Conservation (phyloP, 2,329 filamentous ascomycete genomes). For the Boeremia lycopersici region DNA sequence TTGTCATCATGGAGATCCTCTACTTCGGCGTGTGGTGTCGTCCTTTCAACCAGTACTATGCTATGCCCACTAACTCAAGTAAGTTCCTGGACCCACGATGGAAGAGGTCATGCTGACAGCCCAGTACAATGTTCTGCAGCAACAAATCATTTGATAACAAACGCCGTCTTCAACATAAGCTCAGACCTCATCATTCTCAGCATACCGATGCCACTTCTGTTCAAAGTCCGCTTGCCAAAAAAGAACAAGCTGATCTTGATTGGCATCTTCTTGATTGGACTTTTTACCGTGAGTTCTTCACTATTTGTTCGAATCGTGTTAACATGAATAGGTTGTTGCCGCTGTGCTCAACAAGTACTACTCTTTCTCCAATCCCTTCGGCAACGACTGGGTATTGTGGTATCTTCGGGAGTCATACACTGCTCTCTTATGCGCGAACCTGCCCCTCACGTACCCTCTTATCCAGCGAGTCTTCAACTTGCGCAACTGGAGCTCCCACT, state of each 20-base stretch:
- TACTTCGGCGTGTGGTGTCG: slow-evolving; percentile 63
- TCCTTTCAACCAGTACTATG: slow-evolving; percentile 60
- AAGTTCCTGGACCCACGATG: neutral
- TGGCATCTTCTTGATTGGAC: slow-evolving; percentile 62
- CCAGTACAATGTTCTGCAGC: slow-evolving; percentile 51
- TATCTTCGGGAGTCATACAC: slow-evolving; percentile 64
- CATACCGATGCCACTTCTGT: slow-evolving; percentile 55
- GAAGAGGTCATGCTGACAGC: neutral
- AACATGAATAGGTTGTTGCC: slow-evolving; percentile 54
- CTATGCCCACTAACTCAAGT: slow-evolving; percentile 51
- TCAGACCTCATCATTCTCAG: slow-evolving; percentile 55
- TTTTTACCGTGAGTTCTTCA: slow-evolving; percentile 36
- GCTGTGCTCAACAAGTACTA: slow-evolving; percentile 67
- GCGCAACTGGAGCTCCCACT: slow-evolving; percentile 39
- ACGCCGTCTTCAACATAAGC: slow-evolving; percentile 52
- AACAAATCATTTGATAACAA: slow-evolving; percentile 49
- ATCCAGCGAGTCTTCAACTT: slow-evolving; percentile 56
- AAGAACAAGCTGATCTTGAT: slow-evolving; percentile 61
- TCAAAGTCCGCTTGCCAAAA: slow-evolving; percentile 50
- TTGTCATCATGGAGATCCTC: slow-evolving; percentile 55
- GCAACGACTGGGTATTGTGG: slow-evolving; percentile 64
- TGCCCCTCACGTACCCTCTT: slow-evolving; percentile 65
- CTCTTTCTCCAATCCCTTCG: slow-evolving; percentile 63
- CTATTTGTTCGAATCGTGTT: neutral
- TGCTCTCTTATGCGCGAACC: slow-evolving; percentile 65